Evolutionary conservation across 2,329 filamentous ascomycete species (phyloP).

Genomic region (Curvularia verruculosa): DNA sequence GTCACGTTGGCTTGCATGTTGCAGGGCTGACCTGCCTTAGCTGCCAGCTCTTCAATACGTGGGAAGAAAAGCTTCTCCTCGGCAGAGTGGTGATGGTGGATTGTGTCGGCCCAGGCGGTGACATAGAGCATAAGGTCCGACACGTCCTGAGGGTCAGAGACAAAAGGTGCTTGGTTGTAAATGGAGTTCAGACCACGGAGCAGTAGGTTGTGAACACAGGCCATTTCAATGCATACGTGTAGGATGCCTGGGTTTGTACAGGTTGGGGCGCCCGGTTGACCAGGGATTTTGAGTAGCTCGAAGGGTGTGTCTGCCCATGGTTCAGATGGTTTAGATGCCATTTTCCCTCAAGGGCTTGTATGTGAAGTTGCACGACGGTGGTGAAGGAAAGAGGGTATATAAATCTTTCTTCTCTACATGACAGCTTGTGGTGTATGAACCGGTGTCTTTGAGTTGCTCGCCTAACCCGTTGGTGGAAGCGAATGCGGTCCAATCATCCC

Average conservation of each 20-base stretch:
- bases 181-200: slow-evolving; percentile 48
- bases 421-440: no score
- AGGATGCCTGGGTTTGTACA: slow-evolving; percentile 44
- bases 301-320: slow-evolving; percentile 24
- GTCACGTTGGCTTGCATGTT: slow-evolving; percentile 44
- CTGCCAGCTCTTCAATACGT: slow-evolving; percentile 39
- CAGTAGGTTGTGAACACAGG: slow-evolving; percentile 46
- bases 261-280: slow-evolving; percentile 11
- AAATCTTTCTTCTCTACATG: neutral
- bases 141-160: slow-evolving; percentile 25
- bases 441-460: neutral
- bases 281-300: slow-evolving; percentile 19
- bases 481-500: neutral
- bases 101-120: slow-evolving; percentile 41
- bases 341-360: neutral
- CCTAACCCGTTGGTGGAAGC: neutral
- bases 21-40: slow-evolving; percentile 21
- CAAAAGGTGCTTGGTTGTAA: slow-evolving; percentile 42
- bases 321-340: neutral
- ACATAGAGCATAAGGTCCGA: slow-evolving; percentile 41
- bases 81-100: slow-evolving; percentile 46
- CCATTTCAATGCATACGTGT: slow-evolving; percentile 40
- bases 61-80: slow-evolving; percentile 49
- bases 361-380: no score
- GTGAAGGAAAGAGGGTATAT: no score